phyloP scores from a whole-genome alignment of 2,329 filamentous ascomycete genomes.

The Trichoderma sp. region DNA sequence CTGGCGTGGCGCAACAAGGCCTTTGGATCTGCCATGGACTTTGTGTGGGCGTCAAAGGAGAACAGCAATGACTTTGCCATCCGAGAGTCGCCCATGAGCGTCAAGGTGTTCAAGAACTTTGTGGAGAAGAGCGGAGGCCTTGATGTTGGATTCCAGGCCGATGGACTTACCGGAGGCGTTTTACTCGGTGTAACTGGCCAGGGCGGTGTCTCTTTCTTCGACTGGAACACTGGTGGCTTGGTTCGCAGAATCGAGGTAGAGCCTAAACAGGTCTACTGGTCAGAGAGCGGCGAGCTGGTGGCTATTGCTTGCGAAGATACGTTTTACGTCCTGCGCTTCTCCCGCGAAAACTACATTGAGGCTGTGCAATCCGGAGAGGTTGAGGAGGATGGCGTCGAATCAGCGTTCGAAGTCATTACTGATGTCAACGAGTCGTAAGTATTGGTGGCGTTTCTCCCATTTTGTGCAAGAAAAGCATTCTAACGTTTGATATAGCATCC shows the following conservation, averaged over 20 bases:
- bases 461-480: background rate
- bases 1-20: slow-evolving; percentile 97
- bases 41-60: slow-evolving; percentile 95
- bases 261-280: slow-evolving; percentile 85
- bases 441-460: background rate
- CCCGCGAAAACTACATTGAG: slow-evolving; percentile 82
- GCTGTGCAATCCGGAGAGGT: slow-evolving; percentile 80
- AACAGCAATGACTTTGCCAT: slow-evolving; percentile 99
- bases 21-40: slow-evolving; percentile 93
- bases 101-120: slow-evolving; percentile 98
- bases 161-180: slow-evolving; percentile 85
- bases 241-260: slow-evolving; percentile 89
- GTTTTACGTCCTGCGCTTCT: slow-evolving; percentile 92
- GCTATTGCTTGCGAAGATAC: slow-evolving; percentile 92
- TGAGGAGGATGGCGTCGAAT: slow-evolving; percentile 90
- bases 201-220: slow-evolving; percentile 92
- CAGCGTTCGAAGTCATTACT: slow-evolving; percentile 94
- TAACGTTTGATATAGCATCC: slow-evolving; percentile 60
- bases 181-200: slow-evolving; percentile 93
- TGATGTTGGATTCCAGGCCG: slow-evolving; percentile 93
- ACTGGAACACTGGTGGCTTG: slow-evolving; percentile 88
- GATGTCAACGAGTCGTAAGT: slow-evolving; percentile 86
- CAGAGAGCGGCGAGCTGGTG: slow-evolving; percentile 91
- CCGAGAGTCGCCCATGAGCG: slow-evolving; percentile 87
- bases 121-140: slow-evolving; percentile 86